Conservation (phyloP, 768 basidiomycete genomes). For the Candolleomyces eurysporus region DNA sequence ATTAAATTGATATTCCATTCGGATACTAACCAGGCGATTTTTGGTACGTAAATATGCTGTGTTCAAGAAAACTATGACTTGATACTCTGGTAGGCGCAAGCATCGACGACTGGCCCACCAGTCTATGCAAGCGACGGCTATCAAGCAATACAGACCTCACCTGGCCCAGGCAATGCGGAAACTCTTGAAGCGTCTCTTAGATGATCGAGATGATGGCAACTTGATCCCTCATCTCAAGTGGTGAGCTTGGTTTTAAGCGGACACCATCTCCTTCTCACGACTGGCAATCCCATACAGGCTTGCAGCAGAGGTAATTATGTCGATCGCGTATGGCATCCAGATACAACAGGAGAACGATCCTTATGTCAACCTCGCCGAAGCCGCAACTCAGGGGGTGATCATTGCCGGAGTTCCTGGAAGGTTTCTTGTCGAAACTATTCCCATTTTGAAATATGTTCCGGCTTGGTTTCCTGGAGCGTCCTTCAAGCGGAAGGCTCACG, state of each 20-base stretch:
- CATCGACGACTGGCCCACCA: slow-evolving; percentile 30
- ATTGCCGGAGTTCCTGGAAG: slow-evolving; percentile 25
- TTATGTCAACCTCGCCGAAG: slow-evolving; percentile 24
- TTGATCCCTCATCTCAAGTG: not conserved
- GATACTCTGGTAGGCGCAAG: slow-evolving; percentile 23
- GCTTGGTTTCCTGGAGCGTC: slow-evolving; percentile 31
- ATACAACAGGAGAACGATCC: slow-evolving; percentile 29
- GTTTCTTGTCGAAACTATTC: slow-evolving; percentile 30
- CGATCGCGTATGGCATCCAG: slow-evolving; percentile 34
- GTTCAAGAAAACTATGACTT: too few species aligned
- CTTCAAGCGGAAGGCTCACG: slow-evolving; percentile 36
- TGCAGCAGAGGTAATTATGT: slow-evolving; percentile 32
- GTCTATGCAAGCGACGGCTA: slow-evolving; percentile 26
- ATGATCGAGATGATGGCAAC: slow-evolving; percentile 15
- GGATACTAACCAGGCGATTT: slow-evolving; percentile 11
- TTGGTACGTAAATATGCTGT: slow-evolving; percentile 11
- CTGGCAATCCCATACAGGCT: not conserved
- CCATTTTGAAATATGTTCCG: slow-evolving; percentile 26
- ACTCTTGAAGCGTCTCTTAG: slow-evolving; percentile 27
- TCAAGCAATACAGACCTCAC: slow-evolving; percentile 21
- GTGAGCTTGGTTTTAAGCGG: not conserved
- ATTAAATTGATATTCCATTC: not conserved
- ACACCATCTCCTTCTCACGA: too few species aligned
- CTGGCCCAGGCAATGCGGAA: slow-evolving; percentile 24
- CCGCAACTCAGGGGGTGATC: slow-evolving; percentile 16